These are phyloP conservation scores for Fraxinus greggii DNA, from an alignment of 305 asterid species.

Conservation along the genomic window DNA sequence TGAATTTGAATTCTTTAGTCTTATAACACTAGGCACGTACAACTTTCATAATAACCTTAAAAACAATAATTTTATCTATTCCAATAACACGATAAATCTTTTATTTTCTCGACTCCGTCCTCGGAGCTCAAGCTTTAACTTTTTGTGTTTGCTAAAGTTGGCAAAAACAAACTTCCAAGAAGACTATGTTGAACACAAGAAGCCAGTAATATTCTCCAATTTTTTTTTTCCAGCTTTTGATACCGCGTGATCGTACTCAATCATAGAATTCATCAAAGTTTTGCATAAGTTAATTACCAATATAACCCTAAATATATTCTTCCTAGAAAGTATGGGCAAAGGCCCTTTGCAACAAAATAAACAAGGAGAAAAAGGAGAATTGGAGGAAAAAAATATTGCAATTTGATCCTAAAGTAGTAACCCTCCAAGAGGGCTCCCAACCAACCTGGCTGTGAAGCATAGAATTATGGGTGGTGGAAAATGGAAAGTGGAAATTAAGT, in stretches of 20 bases:
- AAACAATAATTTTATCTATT: not conserved
- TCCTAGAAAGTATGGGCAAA: slow-evolving; percentile 6
- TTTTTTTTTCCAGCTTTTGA: slow-evolving; percentile 5
- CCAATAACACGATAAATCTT: not conserved
- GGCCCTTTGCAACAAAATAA: slow-evolving; percentile 5
- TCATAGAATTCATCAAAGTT: slow-evolving; percentile 24
- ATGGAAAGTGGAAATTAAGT: slow-evolving; percentile 18
- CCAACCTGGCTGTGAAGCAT: slow-evolving; percentile 42
- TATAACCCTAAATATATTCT: slow-evolving; percentile 4
- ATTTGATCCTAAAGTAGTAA: slow-evolving; percentile 23
- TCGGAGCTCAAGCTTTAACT: not conserved
- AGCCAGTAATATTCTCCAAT: not conserved
- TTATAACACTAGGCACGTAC: not conserved
- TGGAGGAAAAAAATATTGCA: not conserved
- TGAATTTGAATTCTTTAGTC: too few relatives aligned
- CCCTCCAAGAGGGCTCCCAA: slow-evolving; percentile 30
- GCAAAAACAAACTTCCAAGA: slow-evolving; percentile 5
- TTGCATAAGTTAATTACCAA: slow-evolving; percentile 21
- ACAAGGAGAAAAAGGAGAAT: not conserved
- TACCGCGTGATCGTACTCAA: slow-evolving; percentile 37
- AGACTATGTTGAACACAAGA: not conserved
- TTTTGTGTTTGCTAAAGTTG: not conserved
- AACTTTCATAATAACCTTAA: not conserved
- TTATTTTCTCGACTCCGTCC: not conserved
- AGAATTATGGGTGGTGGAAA: slow-evolving; percentile 13